These are phyloP conservation scores for Paramecium sexaurelia DNA, from an alignment of 73 alveolate species.

Conservation along the genomic window DNA sequence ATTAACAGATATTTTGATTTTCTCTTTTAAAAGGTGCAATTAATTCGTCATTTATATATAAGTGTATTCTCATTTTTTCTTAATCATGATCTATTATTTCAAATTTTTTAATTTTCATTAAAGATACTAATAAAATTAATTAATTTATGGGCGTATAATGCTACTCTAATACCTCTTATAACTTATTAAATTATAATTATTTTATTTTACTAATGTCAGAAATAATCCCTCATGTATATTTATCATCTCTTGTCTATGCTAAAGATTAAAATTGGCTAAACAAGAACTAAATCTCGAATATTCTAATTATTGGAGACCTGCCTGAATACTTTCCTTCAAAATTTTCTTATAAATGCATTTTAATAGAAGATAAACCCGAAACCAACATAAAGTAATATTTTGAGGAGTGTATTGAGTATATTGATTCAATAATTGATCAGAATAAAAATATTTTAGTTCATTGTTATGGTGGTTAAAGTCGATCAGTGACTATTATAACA, in stretches of 20 bases:
- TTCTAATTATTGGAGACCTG: slow-evolving; percentile 55
- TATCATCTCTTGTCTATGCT: slow-evolving; percentile 55
- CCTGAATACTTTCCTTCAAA: slow-evolving; percentile 46
- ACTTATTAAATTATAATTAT: background rate
- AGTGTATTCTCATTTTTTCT: too few species aligned
- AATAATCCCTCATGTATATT: slow-evolving; percentile 19
- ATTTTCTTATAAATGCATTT: slow-evolving; percentile 62
- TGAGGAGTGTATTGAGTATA: slow-evolving; percentile 67
- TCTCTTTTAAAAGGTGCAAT: background rate
- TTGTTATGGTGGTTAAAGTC: slow-evolving; percentile 76
- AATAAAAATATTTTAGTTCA: slow-evolving; percentile 70
- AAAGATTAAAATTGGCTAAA: slow-evolving; percentile 27
- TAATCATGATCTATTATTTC: too few species aligned
- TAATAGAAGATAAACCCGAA: slow-evolving; percentile 59
- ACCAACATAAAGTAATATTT: slow-evolving; percentile 52
- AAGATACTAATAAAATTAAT: too few species aligned
- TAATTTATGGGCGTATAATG: background rate
- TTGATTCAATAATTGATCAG: slow-evolving; percentile 10
- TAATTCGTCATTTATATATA: too few species aligned
- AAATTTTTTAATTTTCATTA: too few species aligned
- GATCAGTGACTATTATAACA: slow-evolving; percentile 72
- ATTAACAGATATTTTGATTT: slow-evolving; percentile 6
- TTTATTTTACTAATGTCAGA: slow-evolving; percentile 10
- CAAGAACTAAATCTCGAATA: slow-evolving; percentile 2
- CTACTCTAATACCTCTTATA: background rate